A percentile compares a stretch with the other conserved stretches of the same genome.
phyloP scores from a whole-genome alignment of 2,329 filamentous ascomycete species.

The Boeremia lycopersici region DNA sequence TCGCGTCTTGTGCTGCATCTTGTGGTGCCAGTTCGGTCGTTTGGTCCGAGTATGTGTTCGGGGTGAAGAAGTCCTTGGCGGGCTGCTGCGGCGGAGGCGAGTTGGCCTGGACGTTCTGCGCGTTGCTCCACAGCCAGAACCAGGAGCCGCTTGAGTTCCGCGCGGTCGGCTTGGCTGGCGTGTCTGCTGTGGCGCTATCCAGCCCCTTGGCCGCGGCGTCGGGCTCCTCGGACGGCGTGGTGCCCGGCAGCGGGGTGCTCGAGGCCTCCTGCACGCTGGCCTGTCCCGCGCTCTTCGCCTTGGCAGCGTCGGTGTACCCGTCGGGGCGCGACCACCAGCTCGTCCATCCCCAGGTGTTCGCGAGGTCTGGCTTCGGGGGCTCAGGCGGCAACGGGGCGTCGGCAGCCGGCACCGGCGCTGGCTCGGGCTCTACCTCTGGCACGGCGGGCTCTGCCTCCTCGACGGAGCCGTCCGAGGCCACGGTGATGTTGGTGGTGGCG shows the following conservation, averaged over 20 bases:
- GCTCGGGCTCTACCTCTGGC: too few relatives aligned
- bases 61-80: conserved; percentile 13
- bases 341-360: conserved; percentile 49
- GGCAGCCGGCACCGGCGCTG: conserved; percentile 14
- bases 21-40: conserved; percentile 10
- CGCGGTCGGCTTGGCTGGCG: conserved; percentile 18
- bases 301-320: conserved; percentile 50
- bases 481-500: conserved; percentile 54
- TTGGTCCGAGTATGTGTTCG: conserved; percentile 16
- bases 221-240: conserved; percentile 44
- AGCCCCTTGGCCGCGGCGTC: conserved; percentile 36
- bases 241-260: conserved; percentile 49
- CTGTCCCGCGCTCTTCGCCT: conserved; percentile 34
- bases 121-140: conserved; percentile 58
- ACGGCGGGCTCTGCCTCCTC: conserved; percentile 37
- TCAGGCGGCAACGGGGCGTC: conserved; percentile 54
- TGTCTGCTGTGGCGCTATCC: conserved; percentile 25
- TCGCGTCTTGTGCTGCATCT: not conserved
- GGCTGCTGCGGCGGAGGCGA: conserved; percentile 26
- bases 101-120: conserved; percentile 50
- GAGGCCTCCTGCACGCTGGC: conserved; percentile 46
- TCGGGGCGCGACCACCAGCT: conserved; percentile 60
- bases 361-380: conserved; percentile 31
- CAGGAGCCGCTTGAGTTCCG: conserved; percentile 48
- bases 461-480: conserved; percentile 47